Evolutionary conservation across 2,329 filamentous ascomycete genomes (phyloP).

Genomic region (Teratosphaeria viscida): DNA sequence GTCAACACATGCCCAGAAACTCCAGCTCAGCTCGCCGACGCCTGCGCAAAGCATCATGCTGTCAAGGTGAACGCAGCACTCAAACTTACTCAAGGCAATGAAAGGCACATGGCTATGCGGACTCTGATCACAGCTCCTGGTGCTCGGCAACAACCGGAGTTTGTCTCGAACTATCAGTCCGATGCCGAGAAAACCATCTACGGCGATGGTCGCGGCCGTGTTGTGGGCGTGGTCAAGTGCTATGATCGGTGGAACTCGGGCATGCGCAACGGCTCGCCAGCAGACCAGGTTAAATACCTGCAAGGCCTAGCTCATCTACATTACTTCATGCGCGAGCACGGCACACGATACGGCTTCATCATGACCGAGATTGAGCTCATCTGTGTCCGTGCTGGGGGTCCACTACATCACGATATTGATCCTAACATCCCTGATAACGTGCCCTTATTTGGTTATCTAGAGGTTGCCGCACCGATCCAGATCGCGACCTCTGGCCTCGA

Average conservation of each 20-base stretch:
- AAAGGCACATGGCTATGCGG: constrained; percentile 49
- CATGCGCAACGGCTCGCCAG: constrained; percentile 63
- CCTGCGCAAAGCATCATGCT: constrained; percentile 69
- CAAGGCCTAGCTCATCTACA: constrained; percentile 78
- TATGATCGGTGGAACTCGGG: constrained; percentile 93
- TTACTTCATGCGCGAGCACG: constrained; percentile 84
- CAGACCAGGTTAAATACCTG: constrained; percentile 79
- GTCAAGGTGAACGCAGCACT: constrained; percentile 81
- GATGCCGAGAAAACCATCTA: constrained; percentile 39
- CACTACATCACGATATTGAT: constrained; percentile 17
- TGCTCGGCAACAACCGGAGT: constrained; percentile 50
- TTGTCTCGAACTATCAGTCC: constrained; percentile 53
- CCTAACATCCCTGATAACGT: constrained; percentile 31
- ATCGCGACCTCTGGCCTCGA: constrained; percentile 29
- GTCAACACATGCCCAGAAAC: constrained; percentile 56
- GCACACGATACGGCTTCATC: constrained; percentile 90
- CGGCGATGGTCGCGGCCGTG: constrained; percentile 44
- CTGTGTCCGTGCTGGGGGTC: constrained; percentile 67
- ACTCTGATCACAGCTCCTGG: constrained; percentile 23
- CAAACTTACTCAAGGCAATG: constrained; percentile 57
- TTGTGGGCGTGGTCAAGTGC: constrained; percentile 78
- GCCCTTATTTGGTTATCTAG: constrained; percentile 81
- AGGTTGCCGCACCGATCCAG: constrained; percentile 53
- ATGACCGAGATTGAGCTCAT: constrained; percentile 93
- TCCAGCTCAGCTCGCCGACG: constrained; percentile 61